Evolutionary conservation across 768 basidiomycete species (phyloP), one percentile per base, ranked within the genome.

Genomic region (Rhodotorula babjevae): DNA sequence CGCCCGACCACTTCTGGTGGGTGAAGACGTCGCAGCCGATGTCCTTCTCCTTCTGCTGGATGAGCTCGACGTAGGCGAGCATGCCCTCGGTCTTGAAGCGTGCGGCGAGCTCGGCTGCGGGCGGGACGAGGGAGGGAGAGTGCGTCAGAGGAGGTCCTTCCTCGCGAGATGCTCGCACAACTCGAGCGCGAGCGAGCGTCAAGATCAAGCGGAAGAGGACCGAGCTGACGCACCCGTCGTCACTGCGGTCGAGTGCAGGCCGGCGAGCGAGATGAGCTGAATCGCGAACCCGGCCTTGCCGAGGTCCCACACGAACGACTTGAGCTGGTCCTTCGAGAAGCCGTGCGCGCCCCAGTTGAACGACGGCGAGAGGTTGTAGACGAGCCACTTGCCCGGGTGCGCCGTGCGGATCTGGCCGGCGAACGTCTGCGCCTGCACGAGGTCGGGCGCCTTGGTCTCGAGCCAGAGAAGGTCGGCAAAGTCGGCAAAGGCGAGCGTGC

Each of bases 21-120:
- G 93, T 97, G 76, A 98, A 87, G 36, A 98, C 95, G 79, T 99
- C 96, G 73, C 90, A 92, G 56, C 89, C 93, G 66, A 96, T 86
- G 76, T 95, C 93, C 62, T 93, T 87, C 80, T 99, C 96, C 81
- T 87, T 89, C 47, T 91, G 85, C 81, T 99, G 96, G 66, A 99
- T 84, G 68, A 98, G 84, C 82, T 95, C 93, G 73, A 97, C 94
- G 80, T 98, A 99, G 4, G 96, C 96, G 82, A 96, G 93, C 96
- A 99, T 99, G 53, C 95, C 96, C 72, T 95, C 93, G 36, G 87
- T 86, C 83, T 91, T 90, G 85, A 86, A 95, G 31, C 85, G 85
- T 29, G 85, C 83, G 33, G 93, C 87, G 36, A 95, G 86, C 79
- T 94, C 91, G 63, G 88, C 82, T 88, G 76, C 12, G 44, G 42